Percentiles rank a stretch among this genome's conserved stretches.
phyloP scores from a whole-genome alignment of 1,139 yeast genomes.

The Meyerozyma guilliermondii region DNA sequence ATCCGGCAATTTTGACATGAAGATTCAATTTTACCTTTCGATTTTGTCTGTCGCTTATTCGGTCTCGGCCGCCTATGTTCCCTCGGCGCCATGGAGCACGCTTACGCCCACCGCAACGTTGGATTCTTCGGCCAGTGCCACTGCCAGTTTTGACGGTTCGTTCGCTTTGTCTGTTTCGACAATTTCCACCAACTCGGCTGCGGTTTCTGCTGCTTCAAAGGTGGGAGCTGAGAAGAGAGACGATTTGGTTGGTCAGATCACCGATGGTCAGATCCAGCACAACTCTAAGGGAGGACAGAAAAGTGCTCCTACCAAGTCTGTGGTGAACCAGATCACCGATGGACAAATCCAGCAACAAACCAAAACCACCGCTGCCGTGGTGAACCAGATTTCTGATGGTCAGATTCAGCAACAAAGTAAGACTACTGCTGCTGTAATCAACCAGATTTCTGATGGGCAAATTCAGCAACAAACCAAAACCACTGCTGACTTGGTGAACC shows the following conservation, averaged over 20 bases:
- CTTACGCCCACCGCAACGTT: slow-evolving; percentile 25
- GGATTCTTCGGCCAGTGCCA: slow-evolving; percentile 16
- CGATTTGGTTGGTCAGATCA: slow-evolving; percentile 17
- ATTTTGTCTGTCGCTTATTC: slow-evolving; percentile 11
- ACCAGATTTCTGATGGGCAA: slow-evolving; percentile 17
- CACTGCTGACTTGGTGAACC: background rate
- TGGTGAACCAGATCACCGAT: slow-evolving; percentile 13
- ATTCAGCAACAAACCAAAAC: slow-evolving; percentile 8
- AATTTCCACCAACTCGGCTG: slow-evolving; percentile 4
- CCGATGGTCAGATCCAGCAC: slow-evolving; percentile 51
- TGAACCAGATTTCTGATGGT: slow-evolving; percentile 31
- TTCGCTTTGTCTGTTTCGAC: slow-evolving; percentile 24
- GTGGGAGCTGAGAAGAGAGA: slow-evolving; percentile 14
- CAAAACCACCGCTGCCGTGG: slow-evolving; percentile 8
- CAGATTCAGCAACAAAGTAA: slow-evolving; percentile 46
- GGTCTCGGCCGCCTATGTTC: slow-evolving; percentile 15
- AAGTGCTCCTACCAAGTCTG: slow-evolving; percentile 11
- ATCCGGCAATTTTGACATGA: background rate
- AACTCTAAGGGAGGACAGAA: slow-evolving; percentile 18
- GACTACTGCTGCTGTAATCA: slow-evolving; percentile 16
- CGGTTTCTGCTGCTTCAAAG: slow-evolving; percentile 12
- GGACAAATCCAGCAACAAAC: slow-evolving; percentile 17
- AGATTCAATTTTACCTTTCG: slow-evolving; percentile 1
- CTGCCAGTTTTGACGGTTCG: slow-evolving; percentile 20
- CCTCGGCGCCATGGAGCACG: slow-evolving; percentile 22